A percentile compares a stretch with the other conserved stretches of the same genome.
phyloP scores from a whole-genome alignment of 495 filamentous ascomycete genomes.

The Penicillium paxilli region DNA sequence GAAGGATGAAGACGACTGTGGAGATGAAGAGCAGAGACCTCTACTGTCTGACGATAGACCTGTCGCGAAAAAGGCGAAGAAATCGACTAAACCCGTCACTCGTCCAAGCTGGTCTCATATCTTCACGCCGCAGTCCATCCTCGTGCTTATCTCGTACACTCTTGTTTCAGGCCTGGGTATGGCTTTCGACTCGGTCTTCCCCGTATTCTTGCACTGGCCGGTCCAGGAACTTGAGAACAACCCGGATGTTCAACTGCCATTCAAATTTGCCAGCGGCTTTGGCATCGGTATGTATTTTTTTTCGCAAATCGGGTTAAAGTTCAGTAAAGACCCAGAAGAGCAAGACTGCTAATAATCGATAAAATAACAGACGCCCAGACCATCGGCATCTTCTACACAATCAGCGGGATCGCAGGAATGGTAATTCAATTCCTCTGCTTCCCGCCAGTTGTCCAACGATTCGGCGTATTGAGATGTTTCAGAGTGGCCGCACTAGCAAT shows the following conservation, averaged over 20 bases:
- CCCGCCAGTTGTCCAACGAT: conserved; percentile 64
- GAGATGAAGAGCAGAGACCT: conserved; percentile 43
- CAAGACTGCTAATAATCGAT: no score
- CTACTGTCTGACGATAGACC: conserved; percentile 25
- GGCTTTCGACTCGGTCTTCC: conserved; percentile 77
- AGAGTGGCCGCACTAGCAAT: conserved; percentile 60
- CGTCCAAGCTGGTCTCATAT: conserved; percentile 60
- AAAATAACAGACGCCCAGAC: conserved; percentile 51
- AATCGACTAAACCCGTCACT: conserved; percentile 15
- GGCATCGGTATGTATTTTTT: conserved; percentile 59
- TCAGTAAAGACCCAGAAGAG: no score
- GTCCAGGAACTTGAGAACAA: conserved; percentile 51
- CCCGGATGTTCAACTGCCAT: conserved; percentile 62
- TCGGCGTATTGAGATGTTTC: conserved; percentile 70
- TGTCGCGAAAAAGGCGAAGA: conserved; percentile 11
- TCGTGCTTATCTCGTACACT: conserved; percentile 75
- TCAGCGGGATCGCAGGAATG: conserved; percentile 71
- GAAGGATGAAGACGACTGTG: conserved; percentile 3
- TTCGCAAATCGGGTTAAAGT: no score
- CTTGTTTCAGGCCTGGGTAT: conserved; percentile 74
- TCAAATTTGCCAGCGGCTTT: conserved; percentile 79
- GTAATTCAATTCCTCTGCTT: conserved; percentile 79
- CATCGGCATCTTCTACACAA: conserved; percentile 76
- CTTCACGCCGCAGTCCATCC: conserved; percentile 70
- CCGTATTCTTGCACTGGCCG: conserved; percentile 80